phyloP scores from a whole-genome alignment of 2,329 filamentous ascomycete genomes.

The Colletotrichum incanum region DNA sequence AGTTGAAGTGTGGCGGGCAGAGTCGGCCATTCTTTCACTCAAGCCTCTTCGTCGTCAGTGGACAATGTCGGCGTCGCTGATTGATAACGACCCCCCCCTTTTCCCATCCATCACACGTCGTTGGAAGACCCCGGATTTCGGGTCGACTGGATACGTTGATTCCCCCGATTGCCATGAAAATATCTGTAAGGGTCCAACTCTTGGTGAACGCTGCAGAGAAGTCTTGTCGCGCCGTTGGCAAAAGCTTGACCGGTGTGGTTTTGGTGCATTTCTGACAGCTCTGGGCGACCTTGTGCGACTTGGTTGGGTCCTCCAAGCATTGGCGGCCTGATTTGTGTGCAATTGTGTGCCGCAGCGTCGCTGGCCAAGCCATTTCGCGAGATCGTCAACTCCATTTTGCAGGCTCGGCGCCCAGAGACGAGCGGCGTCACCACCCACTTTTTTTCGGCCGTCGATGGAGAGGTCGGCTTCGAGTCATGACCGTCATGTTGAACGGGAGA shows the following conservation, averaged over 20 bases:
- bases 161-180: slow-evolving; percentile 1
- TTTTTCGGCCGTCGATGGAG: slow-evolving; percentile 16
- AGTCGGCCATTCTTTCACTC: not conserved
- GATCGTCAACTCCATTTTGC: slow-evolving; percentile 35
- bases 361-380: slow-evolving; percentile 39
- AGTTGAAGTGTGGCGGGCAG: slow-evolving; percentile 9
- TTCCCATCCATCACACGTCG: slow-evolving; percentile 21
- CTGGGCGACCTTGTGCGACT: slow-evolving; percentile 25
- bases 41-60: not conserved
- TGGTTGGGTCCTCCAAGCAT: slow-evolving; percentile 37
- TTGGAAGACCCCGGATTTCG: slow-evolving; percentile 31
- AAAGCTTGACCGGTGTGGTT: slow-evolving; percentile 38
- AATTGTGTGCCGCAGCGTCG: slow-evolving; percentile 25
- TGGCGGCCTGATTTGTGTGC: slow-evolving; percentile 22
- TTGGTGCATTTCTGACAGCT: slow-evolving; percentile 17
- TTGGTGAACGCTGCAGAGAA: slow-evolving; percentile 27
- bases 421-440: slow-evolving; percentile 39
- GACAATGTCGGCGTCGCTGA: not conserved
- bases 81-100: not conserved
- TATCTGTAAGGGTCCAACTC: slow-evolving; percentile 25
- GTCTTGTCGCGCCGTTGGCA: slow-evolving; percentile 35
- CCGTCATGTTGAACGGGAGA: not conserved
- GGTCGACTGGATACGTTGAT: slow-evolving; percentile 21
- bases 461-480: slow-evolving; percentile 27
- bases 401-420: slow-evolving; percentile 40